Evolutionary conservation across 2,329 filamentous ascomycete genomes (phyloP).

Genomic region (Chrysoporthe cubensis): DNA sequence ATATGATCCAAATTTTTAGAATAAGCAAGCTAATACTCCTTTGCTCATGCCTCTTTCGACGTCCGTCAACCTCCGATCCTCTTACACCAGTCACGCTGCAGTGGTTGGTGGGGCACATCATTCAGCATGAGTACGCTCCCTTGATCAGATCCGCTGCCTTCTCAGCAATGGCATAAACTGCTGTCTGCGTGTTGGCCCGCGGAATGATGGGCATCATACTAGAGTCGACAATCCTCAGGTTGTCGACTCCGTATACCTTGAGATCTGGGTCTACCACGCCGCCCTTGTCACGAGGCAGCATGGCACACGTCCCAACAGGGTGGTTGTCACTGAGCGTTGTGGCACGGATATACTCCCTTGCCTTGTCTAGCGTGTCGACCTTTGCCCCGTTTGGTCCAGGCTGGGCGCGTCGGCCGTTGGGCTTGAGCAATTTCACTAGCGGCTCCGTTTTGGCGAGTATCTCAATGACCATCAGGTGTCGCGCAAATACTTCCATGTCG

Average conservation of each 20-base stretch:
- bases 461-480: conserved; percentile 45
- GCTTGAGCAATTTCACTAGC: conserved; percentile 5
- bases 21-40: too few relatives aligned
- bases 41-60: too few relatives aligned
- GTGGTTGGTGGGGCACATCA: too few relatives aligned
- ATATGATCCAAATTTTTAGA: too few relatives aligned
- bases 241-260: conserved; percentile 9
- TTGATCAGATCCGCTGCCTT: conserved; percentile 14
- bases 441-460: conserved; percentile 22
- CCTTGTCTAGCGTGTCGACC: not conserved
- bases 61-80: too few relatives aligned
- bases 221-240: conserved; percentile 11
- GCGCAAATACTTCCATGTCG: conserved; percentile 54
- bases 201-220: conserved; percentile 19
- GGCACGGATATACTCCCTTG: conserved; percentile 7
- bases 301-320: conserved; percentile 7
- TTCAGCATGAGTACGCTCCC: not conserved
- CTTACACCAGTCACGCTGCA: too few relatives aligned
- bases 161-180: conserved; percentile 15
- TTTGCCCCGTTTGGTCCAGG: not conserved
- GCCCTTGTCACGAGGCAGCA: conserved; percentile 16
- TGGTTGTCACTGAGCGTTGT: conserved; percentile 13
- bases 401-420: conserved; percentile 3
- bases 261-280: conserved; percentile 9
- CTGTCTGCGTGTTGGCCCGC: conserved; percentile 8